Base-by-base conservation (phyloP, 1,139 yeast species). In the Wickerhamomyces sp. region DNA sequence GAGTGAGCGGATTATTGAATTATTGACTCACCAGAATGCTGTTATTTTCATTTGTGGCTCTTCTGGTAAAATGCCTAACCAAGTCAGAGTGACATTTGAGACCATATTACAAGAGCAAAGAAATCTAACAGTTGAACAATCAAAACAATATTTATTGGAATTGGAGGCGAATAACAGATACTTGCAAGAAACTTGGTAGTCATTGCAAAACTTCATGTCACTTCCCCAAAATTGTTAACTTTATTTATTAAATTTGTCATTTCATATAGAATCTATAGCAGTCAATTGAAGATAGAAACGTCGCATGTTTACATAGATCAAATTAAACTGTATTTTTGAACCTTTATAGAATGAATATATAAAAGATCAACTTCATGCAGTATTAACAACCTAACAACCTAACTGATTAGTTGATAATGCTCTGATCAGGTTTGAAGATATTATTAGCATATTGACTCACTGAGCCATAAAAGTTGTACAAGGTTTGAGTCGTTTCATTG, bases 1-100 rank as follows among this genome's bases (percentile, higher is more conserved):
- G 36, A 67, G 69, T 25, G 59, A 65, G 3, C 38, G 66, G 20
- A 62, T 89, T 3, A 76, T 72, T 1, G 70, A 77, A 8, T 59
- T 81, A 38, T 58, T 89, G 8, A 58, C 75, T 3, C 65, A 78
- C n/a, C 55, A 73, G 33, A 58, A 68, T 16, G 94, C 87, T 0
- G 62, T 74, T 0, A 63, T 89, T 6, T 89, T 82, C 58, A 69
- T 92, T 3, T 90, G 98, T 67, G 97, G 98, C 0, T 82, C 96
- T 12, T 81, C 95, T 27, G 98, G 98, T 1, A 77, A 79, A 47
- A 94, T 92, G 98, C 98, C 99, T 1, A 73, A 81, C 28, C 94
- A 92, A 58, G 95, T 92, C 1, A 68, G 95, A 45, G 61, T 84
- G 17, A 90, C 97, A 0, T 58, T 65, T 46, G 54, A 48, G 18